Evolutionary conservation across 2,329 filamentous ascomycete species (phyloP), one percentile per base, ranked within the genome.

Genomic region (Hypoxylon sp.): DNA sequence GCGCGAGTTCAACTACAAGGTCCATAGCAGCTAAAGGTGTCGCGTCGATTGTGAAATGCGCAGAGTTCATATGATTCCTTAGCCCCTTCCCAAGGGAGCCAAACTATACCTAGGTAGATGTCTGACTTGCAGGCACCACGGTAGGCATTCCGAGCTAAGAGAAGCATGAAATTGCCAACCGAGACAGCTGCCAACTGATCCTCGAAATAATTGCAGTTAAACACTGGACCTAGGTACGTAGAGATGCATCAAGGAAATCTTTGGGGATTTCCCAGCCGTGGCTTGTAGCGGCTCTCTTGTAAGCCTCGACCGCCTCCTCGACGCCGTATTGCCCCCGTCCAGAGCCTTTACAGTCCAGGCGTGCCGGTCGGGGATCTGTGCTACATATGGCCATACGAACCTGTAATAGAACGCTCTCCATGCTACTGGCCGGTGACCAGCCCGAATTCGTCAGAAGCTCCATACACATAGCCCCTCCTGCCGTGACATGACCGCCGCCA

Each of bases 401-500:
- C 76, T 96, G 92, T 24, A 97, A 76, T 12, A 97, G 80, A 2
- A 97, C 89, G 53, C 88, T 90, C 75, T 97, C 93, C 69, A 97
- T 89, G 16, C 86, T 88, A 52, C 84, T 87, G 0, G 86, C 89
- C 0, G 91, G 88, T 20, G 84, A 88, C 94, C 94, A 97, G 24
- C 93, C 94, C 5, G 87, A 87, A 76, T 90, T 93, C 0, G 93
- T 97, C 66, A 97, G 83, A 3, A 96, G 83, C 77, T 96, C 90
- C 88, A 96, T 94, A 77, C 87, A 89, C 79, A 97, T 87, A 1
- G 93, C 92, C 1, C 94, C 94, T 22, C 94, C 94, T 1, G 83
- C 80, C 0, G 94, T 97, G 64, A 97, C 90, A 75, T 97, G 92
- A 0, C 93, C 93, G 22, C 94, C 94, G 18, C 93, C 94, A 3